Evolutionary conservation across 805 yeast genomes (phyloP).

Genomic region (Suhomyces vadensis): DNA sequence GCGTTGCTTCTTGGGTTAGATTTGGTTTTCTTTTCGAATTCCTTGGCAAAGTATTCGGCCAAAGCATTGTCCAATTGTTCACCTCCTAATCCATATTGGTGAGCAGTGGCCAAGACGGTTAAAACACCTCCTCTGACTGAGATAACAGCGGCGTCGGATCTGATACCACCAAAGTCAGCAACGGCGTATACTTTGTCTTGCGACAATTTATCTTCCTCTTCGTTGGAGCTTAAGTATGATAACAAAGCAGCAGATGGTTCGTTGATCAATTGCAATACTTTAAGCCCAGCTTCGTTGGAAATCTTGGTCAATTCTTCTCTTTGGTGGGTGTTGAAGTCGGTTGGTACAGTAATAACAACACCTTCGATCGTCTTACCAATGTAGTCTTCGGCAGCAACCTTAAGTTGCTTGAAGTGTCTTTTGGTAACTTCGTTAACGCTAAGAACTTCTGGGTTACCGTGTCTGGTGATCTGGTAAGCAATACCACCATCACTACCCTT

Average conservation of each 20-base stretch:
- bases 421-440: constrained; percentile 76
- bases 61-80: constrained; percentile 77
- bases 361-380: constrained; percentile 79
- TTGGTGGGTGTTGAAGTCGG: constrained; percentile 78
- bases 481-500: constrained; percentile 61
- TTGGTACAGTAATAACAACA: constrained; percentile 87
- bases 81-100: constrained; percentile 85
- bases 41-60: constrained; percentile 84
- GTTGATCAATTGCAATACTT: constrained; percentile 81
- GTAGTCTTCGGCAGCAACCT: constrained; percentile 89
- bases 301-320: constrained; percentile 60
- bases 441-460: constrained; percentile 52
- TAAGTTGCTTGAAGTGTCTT: constrained; percentile 81
- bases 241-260: constrained; percentile 92
- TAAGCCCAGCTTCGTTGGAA: constrained; percentile 70
- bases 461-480: constrained; percentile 61
- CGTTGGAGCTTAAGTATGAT: constrained; percentile 63
- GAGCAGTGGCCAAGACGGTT: constrained; percentile 84
- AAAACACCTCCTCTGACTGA: constrained; percentile 92
- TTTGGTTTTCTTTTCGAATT: constrained; percentile 86
- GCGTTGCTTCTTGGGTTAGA: constrained; percentile 77
- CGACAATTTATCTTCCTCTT: constrained; percentile 48
- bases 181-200: constrained; percentile 83
- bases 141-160: constrained; percentile 93
- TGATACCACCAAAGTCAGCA: constrained; percentile 94